Evolutionary conservation across 345 rosid genomes (phyloP).

Genomic region (Gossypium thurberi): DNA sequence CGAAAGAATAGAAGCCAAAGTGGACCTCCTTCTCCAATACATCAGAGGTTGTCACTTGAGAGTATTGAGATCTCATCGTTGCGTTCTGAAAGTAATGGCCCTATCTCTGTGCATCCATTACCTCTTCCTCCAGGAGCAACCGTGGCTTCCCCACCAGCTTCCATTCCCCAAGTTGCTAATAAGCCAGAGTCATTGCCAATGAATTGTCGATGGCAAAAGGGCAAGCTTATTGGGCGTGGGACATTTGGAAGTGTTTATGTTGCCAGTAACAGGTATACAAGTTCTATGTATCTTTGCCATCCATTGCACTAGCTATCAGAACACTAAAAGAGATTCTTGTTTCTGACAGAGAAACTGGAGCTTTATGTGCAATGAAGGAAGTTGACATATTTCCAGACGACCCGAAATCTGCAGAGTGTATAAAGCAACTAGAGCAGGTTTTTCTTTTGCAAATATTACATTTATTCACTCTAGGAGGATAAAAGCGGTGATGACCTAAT

Average conservation of each 20-base stretch:
- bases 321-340: slow-evolving; percentile 17
- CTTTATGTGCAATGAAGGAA: slow-evolving; percentile 95
- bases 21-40: slow-evolving; percentile 46
- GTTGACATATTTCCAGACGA: slow-evolving; percentile 86
- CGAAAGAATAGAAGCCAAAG: slow-evolving; percentile 37
- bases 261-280: slow-evolving; percentile 67
- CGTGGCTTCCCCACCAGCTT: slow-evolving; percentile 32
- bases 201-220: slow-evolving; percentile 78
- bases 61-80: slow-evolving; percentile 26
- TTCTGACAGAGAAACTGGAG: slow-evolving; percentile 76
- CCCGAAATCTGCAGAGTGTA: slow-evolving; percentile 40
- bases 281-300: slow-evolving; percentile 9
- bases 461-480: not conserved
- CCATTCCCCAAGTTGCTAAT: slow-evolving; percentile 29
- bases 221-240: slow-evolving; percentile 95
- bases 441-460: slow-evolving; percentile 5
- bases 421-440: slow-evolving; percentile 76
- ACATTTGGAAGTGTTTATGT: slow-evolving; percentile 95
- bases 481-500: not conserved
- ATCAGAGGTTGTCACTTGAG: slow-evolving; percentile 13
- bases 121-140: slow-evolving; percentile 91
- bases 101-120: slow-evolving; percentile 56
- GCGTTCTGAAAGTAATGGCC: slow-evolving; percentile 36
- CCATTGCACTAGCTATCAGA: slow-evolving; percentile 5
- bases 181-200: slow-evolving; percentile 42